Conservation (phyloP, 2,329 filamentous ascomycete genomes). For the Chalara sp. region DNA sequence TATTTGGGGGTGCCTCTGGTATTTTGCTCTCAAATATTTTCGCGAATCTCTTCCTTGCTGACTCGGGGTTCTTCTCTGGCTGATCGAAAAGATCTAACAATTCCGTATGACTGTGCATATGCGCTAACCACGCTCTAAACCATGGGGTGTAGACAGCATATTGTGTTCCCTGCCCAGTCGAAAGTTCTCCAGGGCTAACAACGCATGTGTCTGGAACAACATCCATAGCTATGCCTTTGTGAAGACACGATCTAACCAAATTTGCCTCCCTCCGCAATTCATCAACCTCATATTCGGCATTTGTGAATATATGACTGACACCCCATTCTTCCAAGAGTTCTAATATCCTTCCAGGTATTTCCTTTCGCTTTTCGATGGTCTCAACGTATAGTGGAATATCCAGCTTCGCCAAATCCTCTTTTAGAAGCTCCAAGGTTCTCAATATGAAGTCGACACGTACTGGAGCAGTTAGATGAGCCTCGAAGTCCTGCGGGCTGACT, state of each 20-base stretch:
- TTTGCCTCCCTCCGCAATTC: constrained; percentile 72
- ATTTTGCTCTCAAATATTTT: constrained; percentile 54
- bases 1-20: constrained; percentile 56
- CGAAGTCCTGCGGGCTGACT: constrained; percentile 75
- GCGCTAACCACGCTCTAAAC: constrained; percentile 69
- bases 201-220: constrained; percentile 76
- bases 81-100: constrained; percentile 55
- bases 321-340: constrained; percentile 66
- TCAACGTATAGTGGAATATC: constrained; percentile 76
- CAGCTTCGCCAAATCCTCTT: constrained; percentile 58
- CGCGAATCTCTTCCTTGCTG: constrained; percentile 37
- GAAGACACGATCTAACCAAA: constrained; percentile 53
- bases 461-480: constrained; percentile 69
- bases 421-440: constrained; percentile 60
- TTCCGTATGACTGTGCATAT: constrained; percentile 63
- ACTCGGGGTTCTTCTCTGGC: constrained; percentile 47
- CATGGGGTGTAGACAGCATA: constrained; percentile 83
- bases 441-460: constrained; percentile 75
- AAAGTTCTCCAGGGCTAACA: constrained; percentile 64
- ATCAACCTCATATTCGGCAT: constrained; percentile 89
- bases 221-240: constrained; percentile 61
- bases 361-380: constrained; percentile 58
- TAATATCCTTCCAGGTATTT: constrained; percentile 53
- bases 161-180: constrained; percentile 64
- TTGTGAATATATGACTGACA: constrained; percentile 69